Evolutionary conservation across 2,329 filamentous ascomycete genomes (phyloP).

Genomic region (Penicillium brasilianum): DNA sequence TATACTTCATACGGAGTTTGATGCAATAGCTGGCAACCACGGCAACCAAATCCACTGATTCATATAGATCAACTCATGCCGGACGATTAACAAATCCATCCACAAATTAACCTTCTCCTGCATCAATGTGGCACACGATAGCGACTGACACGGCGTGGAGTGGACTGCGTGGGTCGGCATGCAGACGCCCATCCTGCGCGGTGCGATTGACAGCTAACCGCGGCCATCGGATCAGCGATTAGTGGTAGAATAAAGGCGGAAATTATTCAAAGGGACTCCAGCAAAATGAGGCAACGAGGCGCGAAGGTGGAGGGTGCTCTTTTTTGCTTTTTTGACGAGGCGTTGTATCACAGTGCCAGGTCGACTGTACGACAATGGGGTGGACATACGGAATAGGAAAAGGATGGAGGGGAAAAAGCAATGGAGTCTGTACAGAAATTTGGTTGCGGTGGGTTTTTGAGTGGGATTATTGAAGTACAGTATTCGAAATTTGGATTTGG

Average conservation of each 20-base stretch:
- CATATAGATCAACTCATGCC: background rate
- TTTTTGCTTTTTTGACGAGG: constrained; percentile 6
- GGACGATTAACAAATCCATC: background rate
- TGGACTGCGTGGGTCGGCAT: constrained; percentile 17
- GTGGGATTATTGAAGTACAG: background rate
- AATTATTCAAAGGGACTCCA: constrained; percentile 4
- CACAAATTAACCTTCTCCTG: constrained; percentile 15
- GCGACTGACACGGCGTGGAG: constrained; percentile 15
- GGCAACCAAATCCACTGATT: background rate
- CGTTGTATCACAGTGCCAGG: constrained; percentile 1
- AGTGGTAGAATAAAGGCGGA: background rate
- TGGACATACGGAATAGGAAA: background rate
- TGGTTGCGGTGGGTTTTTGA: background rate
- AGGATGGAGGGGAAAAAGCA: background rate
- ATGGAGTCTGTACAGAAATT: background rate
- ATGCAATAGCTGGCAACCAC: background rate
- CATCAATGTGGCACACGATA: constrained; percentile 17
- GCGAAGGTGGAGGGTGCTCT: background rate
- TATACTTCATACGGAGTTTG: background rate
- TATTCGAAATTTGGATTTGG: background rate
- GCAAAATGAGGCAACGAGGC: background rate
- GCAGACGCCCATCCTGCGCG: constrained; percentile 12
- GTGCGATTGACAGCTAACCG: constrained; percentile 20
- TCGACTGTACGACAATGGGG: background rate
- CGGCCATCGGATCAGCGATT: background rate